Evolutionary conservation across 1,139 yeast species (phyloP).

Genomic region (Geotrichum citri-aurantii): DNA sequence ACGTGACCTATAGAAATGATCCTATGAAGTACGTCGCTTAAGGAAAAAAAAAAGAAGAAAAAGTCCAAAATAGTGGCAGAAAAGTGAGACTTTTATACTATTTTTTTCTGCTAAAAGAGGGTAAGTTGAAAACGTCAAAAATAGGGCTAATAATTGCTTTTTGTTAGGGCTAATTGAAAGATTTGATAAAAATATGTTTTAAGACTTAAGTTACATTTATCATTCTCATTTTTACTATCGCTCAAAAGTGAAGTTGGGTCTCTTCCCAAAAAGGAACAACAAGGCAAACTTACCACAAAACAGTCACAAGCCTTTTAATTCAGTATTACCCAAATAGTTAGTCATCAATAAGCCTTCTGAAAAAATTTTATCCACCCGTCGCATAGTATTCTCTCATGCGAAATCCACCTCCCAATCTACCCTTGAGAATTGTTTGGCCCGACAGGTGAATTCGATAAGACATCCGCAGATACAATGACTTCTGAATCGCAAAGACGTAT

Average conservation of each 20-base stretch:
- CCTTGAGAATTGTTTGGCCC: constrained; percentile 13
- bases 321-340: background rate
- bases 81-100: constrained; percentile 18
- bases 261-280: background rate
- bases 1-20: constrained; percentile 99
- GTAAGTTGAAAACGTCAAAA: background rate
- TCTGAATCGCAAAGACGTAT: constrained; percentile 19
- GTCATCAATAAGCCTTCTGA: background rate
- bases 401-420: constrained; percentile 9
- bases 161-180: background rate
- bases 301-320: constrained; percentile 1
- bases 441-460: constrained; percentile 19
- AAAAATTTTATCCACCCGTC: background rate
- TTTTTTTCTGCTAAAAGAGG: background rate
- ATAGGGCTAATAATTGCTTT: background rate
- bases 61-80: background rate
- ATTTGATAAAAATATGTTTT: background rate
- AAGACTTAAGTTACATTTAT: background rate
- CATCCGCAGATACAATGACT: constrained; percentile 19
- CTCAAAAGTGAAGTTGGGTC: background rate
- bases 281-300: background rate
- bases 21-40: constrained; percentile 76
- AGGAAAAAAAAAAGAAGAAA: constrained; percentile 13
- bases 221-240: background rate
- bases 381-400: constrained; percentile 1